These are phyloP conservation scores for Phanerochaete sordida DNA, from an alignment of 768 basidiomycete genomes.

Conservation along the genomic window DNA sequence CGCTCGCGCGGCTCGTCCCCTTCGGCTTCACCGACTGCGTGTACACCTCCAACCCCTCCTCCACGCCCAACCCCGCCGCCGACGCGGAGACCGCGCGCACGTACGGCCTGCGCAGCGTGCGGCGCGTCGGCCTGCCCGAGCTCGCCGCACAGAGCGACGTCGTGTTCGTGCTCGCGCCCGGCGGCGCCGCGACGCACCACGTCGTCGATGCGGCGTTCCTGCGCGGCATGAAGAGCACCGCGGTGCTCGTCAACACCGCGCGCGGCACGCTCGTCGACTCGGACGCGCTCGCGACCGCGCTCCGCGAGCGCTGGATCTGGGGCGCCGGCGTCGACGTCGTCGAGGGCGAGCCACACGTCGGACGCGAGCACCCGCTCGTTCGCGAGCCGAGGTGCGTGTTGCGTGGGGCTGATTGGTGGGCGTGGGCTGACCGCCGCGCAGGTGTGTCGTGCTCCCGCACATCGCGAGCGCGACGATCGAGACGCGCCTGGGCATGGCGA, in stretches of 20 bases:
- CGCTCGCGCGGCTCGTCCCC: conserved; percentile 70
- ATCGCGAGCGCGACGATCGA: conserved; percentile 88
- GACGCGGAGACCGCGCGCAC: conserved; percentile 31
- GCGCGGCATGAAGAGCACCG: conserved; percentile 78
- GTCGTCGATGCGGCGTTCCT: conserved; percentile 72
- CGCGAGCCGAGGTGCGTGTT: conserved; percentile 59
- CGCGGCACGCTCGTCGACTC: conserved; percentile 90
- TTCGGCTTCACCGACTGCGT: conserved; percentile 78
- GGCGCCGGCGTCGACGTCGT: conserved; percentile 94
- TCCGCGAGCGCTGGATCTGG: conserved; percentile 78
- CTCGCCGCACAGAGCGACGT: conserved; percentile 81
- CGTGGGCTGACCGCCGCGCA: conserved; percentile 23
- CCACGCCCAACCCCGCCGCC: conserved; percentile 36
- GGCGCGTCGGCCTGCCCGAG: conserved; percentile 57
- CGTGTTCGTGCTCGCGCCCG: conserved; percentile 80
- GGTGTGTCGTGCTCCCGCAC: conserved; percentile 84
- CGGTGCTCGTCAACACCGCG: conserved; percentile 80
- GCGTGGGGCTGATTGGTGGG: background rate
- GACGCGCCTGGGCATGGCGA: conserved; percentile 81
- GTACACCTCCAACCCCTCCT: conserved; percentile 60
- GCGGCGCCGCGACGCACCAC: conserved; percentile 66
- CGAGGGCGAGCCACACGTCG: conserved; percentile 83
- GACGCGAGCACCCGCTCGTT: conserved; percentile 73
- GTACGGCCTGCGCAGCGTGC: conserved; percentile 35
- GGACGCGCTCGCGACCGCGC: conserved; percentile 78